phyloP scores from a whole-genome alignment of 2,329 filamentous ascomycete genomes.

The Verticillium zaregamsianum region DNA sequence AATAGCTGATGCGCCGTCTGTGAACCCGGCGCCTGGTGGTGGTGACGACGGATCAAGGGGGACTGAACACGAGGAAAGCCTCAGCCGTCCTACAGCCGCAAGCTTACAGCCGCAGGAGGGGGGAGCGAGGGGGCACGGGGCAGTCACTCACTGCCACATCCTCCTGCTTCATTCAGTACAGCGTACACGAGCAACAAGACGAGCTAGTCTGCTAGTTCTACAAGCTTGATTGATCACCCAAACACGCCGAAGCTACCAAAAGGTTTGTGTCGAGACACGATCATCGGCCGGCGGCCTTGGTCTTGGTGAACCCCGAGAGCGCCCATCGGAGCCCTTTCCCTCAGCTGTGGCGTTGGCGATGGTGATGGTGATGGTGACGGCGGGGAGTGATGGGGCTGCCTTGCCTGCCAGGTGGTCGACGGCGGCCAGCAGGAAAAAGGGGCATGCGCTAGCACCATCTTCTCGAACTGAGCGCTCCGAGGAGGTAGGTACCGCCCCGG shows the following conservation, averaged over 20 bases:
- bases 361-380: neutral
- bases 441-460: neutral
- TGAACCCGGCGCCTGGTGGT: neutral
- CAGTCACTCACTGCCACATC: neutral
- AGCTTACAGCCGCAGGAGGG: too few species aligned
- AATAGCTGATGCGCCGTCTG: neutral
- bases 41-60: neutral
- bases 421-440: neutral
- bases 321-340: neutral
- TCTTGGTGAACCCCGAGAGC: neutral
- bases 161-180: neutral
- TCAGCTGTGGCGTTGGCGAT: neutral
- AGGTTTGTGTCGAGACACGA: neutral
- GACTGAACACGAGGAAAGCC: neutral
- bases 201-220: neutral
- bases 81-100: neutral
- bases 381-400: neutral
- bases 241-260: neutral
- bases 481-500: neutral
- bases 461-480: neutral
- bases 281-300: neutral
- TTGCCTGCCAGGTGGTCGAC: neutral
- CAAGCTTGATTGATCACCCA: neutral
- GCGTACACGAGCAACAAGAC: neutral
- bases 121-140: too few species aligned